Evolutionary conservation across 257 asterid species (phyloP), one percentile per base, ranked within the genome.

Genomic region (Solanum sejunctum): DNA sequence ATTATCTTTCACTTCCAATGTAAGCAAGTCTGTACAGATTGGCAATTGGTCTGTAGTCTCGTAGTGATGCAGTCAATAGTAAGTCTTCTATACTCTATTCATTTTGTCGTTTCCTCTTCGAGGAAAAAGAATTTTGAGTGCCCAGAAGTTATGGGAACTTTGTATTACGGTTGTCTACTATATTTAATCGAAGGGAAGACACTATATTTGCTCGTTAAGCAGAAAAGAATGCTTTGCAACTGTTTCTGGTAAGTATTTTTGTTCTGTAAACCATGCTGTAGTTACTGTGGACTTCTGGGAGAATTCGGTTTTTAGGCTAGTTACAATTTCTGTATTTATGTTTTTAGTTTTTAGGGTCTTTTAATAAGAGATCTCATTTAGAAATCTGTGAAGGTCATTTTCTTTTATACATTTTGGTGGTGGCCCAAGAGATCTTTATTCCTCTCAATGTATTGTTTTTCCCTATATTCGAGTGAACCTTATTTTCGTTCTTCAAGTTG

Each of bases 11-110:
- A 80, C 81, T 83, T 47, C 55, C 71, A 28, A 71, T 86, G 86
- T 80, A 85, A 81, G 84, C 81, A 85, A 73, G 83, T 73, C 79
- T 89, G 93, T 87, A 91, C 85, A 91, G 91, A 92, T 80, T 79
- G 88, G 88, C 84, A 47, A 69, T 61, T 51, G 45, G 63, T 51
- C 63, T 77, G 39, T 77, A 77, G 63, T 77, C 47, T 15, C 28
- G 10, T 51, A 77, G 64, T 52, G 82, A 77, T 77, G 82, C 82
- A 51, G 82, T 52, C 45, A 70, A 72, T 67, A 57, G 78, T 13
- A 70, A 84, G 47, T 71, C 72, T 82, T 73, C 52, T 41, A 70
- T 41, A 41, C 79, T 70, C 32, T 83, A 23, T 78, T 78, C 23
- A 51, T 77, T 77, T 49, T 77, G 45, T 51, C 67, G 64, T 61